These are phyloP conservation scores for Xylaria sp. DNA, from an alignment of 2,329 filamentous ascomycete species.

Conservation along the genomic window DNA sequence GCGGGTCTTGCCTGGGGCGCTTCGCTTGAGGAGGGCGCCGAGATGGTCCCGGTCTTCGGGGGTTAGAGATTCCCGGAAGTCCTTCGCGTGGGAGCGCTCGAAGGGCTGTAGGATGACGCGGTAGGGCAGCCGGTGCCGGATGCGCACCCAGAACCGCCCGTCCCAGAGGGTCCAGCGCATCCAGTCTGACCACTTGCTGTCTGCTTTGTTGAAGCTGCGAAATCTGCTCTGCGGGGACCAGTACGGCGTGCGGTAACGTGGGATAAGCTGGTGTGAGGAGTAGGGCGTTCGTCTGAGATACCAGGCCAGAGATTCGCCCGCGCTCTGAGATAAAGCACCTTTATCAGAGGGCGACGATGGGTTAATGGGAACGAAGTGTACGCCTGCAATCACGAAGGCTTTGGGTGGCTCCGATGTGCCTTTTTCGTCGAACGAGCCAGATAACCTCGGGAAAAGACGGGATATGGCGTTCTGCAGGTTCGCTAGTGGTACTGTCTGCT, in stretches of 20 bases:
- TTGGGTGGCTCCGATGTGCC: conserved; percentile 46
- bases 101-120: conserved; percentile 60
- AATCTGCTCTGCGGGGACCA: conserved; percentile 30
- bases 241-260: conserved; percentile 42
- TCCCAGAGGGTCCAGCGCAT: conserved; percentile 62
- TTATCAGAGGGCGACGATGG: conserved; percentile 11
- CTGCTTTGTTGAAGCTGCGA: background rate
- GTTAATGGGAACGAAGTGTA: conserved; percentile 58
- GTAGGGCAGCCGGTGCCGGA: conserved; percentile 57
- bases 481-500: conserved; percentile 54
- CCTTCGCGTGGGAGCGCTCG: conserved; percentile 56
- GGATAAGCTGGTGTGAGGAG: conserved; percentile 53
- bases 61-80: conserved; percentile 59
- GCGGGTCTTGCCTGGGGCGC: conserved; percentile 66
- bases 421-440: conserved; percentile 34
- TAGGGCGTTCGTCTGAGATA: conserved; percentile 61
- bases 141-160: conserved; percentile 70
- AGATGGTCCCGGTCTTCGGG: conserved; percentile 52
- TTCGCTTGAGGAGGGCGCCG: conserved; percentile 57
- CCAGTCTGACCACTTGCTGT: conserved; percentile 47
- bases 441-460: conserved; percentile 61
- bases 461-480: conserved; percentile 60
- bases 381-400: conserved; percentile 62
- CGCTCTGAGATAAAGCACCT: background rate
- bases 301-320: conserved; percentile 49